Conservation (phyloP, 106 monocot genomes). For the Dendrobium chrysotoxum region DNA sequence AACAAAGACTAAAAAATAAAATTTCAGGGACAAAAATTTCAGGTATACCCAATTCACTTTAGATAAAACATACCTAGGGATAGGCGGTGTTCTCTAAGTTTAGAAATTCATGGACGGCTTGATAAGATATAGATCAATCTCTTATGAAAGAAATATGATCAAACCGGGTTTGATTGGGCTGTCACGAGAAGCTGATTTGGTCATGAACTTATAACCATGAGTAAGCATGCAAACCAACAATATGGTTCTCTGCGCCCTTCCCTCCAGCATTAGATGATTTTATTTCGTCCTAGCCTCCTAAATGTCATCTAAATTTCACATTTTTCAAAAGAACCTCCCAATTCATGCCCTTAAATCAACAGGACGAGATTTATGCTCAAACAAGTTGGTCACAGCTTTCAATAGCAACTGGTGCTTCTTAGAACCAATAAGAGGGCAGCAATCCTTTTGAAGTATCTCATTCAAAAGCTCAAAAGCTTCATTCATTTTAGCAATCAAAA, state of each 20-base stretch:
- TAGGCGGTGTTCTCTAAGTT: not conserved
- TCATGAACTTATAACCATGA: not conserved
- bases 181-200: not conserved
- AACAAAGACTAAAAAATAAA: not conserved
- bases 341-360: not conserved
- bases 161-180: not conserved
- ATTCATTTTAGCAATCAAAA: conserved; percentile 29
- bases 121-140: not conserved
- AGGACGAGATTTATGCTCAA: not conserved
- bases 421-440: conserved; percentile 11
- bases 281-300: not conserved
- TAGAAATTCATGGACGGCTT: not conserved
- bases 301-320: not conserved
- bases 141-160: not conserved
- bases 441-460: conserved; percentile 35
- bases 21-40: not conserved
- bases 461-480: conserved; percentile 55
- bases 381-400: conserved; percentile 33
- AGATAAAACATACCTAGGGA: not conserved
- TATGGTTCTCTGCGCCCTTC: not conserved
- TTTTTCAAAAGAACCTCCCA: not conserved
- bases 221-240: not conserved
- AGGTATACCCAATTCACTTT: not conserved
- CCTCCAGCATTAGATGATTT: not conserved
- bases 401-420: conserved; percentile 41